Evolutionary conservation across 1,284 basidiomycete genomes (phyloP).

Genomic region (Moesziomyces sp.): DNA sequence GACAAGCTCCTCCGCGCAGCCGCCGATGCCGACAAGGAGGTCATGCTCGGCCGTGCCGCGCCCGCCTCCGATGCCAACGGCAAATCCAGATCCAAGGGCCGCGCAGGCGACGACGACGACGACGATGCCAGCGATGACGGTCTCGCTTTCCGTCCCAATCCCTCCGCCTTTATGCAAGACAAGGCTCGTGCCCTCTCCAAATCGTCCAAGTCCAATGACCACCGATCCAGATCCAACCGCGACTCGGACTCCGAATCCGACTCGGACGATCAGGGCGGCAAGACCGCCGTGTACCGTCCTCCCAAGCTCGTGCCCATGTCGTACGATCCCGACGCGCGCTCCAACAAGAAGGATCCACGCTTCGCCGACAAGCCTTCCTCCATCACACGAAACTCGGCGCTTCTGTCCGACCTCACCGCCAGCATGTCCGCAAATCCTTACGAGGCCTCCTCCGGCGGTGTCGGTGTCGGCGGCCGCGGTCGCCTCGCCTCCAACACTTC

Average conservation of each 20-base stretch:
- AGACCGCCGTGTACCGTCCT: slow-evolving; percentile 79
- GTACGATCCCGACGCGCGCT: slow-evolving; percentile 76
- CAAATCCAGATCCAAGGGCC: slow-evolving; percentile 63
- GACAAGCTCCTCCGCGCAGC: slow-evolving; percentile 75
- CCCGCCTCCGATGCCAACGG: slow-evolving; percentile 7
- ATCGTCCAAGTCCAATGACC: slow-evolving; percentile 44
- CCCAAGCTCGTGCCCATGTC: slow-evolving; percentile 92
- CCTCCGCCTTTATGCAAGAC: slow-evolving; percentile 67
- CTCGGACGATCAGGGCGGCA: slow-evolving; percentile 35
- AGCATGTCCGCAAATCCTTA: slow-evolving; percentile 64
- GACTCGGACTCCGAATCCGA: slow-evolving; percentile 66
- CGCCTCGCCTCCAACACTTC: slow-evolving; percentile 49
- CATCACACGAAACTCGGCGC: slow-evolving; percentile 55
- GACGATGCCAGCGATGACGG: slow-evolving; percentile 74
- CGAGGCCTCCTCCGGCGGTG: slow-evolving; percentile 60
- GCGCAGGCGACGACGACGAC: slow-evolving; percentile 71
- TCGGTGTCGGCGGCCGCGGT: slow-evolving; percentile 54
- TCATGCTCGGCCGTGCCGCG: slow-evolving; percentile 26
- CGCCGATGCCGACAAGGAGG: slow-evolving; percentile 44
- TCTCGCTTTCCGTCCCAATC: slow-evolving; percentile 91
- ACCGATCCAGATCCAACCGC: slow-evolving; percentile 55
- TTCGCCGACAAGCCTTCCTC: slow-evolving; percentile 17
- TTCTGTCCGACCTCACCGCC: slow-evolving; percentile 61
- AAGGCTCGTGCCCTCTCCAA: slow-evolving; percentile 25
- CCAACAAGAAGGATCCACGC: slow-evolving; percentile 70